These are phyloP conservation scores for Parastagonospora nodorum DNA, from an alignment of 2,329 filamentous ascomycete genomes.

Conservation along the genomic window DNA sequence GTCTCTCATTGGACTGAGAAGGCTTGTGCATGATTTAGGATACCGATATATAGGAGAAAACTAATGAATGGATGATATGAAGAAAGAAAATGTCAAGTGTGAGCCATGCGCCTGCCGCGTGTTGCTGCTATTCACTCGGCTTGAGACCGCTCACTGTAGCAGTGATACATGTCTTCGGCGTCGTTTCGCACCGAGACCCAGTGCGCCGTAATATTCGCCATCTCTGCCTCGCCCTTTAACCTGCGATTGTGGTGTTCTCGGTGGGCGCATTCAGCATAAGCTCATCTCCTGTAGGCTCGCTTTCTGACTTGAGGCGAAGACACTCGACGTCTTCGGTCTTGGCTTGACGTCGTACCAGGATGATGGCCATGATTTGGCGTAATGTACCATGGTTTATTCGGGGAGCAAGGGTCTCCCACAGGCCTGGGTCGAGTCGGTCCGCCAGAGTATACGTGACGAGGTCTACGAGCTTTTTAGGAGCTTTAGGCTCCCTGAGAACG, in stretches of 20 bases:
- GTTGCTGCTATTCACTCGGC: not conserved
- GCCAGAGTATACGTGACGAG: slow-evolving; percentile 23
- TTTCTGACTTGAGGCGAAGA: slow-evolving; percentile 7
- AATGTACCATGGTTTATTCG: slow-evolving; percentile 4
- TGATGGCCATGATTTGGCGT: slow-evolving; percentile 6
- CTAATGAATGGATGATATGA: no score
- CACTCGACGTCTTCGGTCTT: not conserved
- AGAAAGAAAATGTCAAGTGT: no score
- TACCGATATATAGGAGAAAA: no score
- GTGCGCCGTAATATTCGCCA: not conserved
- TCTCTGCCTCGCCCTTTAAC: not conserved
- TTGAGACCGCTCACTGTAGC: not conserved
- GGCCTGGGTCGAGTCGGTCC: slow-evolving; percentile 7
- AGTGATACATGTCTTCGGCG: not conserved
- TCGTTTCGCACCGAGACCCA: not conserved
- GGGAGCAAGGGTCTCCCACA: slow-evolving; percentile 10
- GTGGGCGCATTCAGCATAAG: not conserved
- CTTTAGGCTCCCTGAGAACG: slow-evolving; percentile 15
- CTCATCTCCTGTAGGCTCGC: not conserved
- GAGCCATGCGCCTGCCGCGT: not conserved
- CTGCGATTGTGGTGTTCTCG: not conserved
- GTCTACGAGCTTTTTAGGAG: slow-evolving; percentile 12
- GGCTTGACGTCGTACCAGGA: slow-evolving; percentile 9
- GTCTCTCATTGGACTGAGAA: no score
- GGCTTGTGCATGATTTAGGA: no score